Conservation (phyloP, 495 filamentous ascomycete species). For the Jackrogersella multiformis region DNA sequence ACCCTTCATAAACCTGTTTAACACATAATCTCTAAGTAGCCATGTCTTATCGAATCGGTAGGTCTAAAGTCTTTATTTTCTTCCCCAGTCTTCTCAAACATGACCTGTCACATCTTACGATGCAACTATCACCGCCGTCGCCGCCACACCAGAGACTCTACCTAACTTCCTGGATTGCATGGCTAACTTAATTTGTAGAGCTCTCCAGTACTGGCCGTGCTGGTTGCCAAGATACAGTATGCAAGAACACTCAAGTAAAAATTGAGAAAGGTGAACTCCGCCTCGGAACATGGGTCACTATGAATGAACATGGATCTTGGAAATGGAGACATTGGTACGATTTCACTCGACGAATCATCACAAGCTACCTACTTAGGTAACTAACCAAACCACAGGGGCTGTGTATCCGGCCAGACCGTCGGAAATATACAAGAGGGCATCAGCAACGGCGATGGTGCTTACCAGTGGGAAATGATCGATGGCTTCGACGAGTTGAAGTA, state of each 20-base stretch:
- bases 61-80: not conserved
- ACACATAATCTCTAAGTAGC: not conserved
- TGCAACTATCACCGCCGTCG: constrained; percentile 1
- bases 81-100: not conserved
- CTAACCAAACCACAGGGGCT: constrained; percentile 69
- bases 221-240: constrained; percentile 71
- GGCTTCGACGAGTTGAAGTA: constrained; percentile 75
- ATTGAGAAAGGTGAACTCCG: constrained; percentile 82
- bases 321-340: constrained; percentile 82
- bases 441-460: constrained; percentile 46
- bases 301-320: constrained; percentile 59
- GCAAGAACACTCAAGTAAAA: constrained; percentile 70
- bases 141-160: not conserved
- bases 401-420: constrained; percentile 73
- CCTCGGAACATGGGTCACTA: constrained; percentile 71
- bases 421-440: constrained; percentile 61
- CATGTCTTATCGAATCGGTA: constrained; percentile 9
- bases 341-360: constrained; percentile 5
- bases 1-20: not conserved
- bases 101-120: not conserved
- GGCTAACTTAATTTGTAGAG: constrained; percentile 59
- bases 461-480: constrained; percentile 63
- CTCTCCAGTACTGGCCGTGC: constrained; percentile 68
- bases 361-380: constrained; percentile 1
- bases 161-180: not conserved